Evolutionary conservation across 169 alveolate species (phyloP).

Genomic region (Plasmodium fragile): DNA sequence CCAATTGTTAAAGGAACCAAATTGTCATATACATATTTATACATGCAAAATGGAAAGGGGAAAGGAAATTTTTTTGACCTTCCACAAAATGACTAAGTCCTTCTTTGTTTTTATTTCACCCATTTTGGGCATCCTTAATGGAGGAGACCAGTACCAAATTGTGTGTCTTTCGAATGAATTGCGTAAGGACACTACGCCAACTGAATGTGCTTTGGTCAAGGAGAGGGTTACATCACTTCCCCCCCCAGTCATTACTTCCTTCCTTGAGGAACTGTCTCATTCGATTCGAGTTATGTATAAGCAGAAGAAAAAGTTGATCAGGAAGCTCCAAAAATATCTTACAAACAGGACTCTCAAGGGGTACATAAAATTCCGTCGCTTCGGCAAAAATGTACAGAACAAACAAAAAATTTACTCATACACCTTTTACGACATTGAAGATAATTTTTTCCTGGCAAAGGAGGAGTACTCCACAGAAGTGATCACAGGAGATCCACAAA

Average conservation of each 20-base stretch:
- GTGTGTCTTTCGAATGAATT: neutral
- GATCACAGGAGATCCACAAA: neutral
- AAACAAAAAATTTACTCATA: neutral
- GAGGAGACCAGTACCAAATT: neutral
- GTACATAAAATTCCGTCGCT: neutral
- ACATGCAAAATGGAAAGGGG: conserved; percentile 8
- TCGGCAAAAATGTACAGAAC: neutral
- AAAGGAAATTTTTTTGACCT: conserved; percentile 24
- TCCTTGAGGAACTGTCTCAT: conserved; percentile 26
- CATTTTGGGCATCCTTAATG: conserved; percentile 17
- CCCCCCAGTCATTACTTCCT: neutral
- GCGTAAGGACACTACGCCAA: neutral
- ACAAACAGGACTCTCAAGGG: conserved; percentile 44
- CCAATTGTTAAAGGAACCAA: neutral
- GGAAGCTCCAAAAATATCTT: conserved; percentile 25
- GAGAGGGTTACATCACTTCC: neutral
- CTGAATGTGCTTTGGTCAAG: neutral
- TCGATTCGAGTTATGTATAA: conserved; percentile 5
- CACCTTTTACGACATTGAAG: conserved; percentile 13
- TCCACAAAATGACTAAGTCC: conserved; percentile 26
- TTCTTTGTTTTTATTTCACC: conserved; percentile 49
- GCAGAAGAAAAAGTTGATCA: conserved; percentile 8
- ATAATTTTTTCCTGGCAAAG: conserved; percentile 34
- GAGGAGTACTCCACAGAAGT: conserved; percentile 7
- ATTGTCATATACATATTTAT: conserved; percentile 7